Evolutionary conservation across 768 basidiomycete species (phyloP).

Genomic region (Coprinopsis sp.): DNA sequence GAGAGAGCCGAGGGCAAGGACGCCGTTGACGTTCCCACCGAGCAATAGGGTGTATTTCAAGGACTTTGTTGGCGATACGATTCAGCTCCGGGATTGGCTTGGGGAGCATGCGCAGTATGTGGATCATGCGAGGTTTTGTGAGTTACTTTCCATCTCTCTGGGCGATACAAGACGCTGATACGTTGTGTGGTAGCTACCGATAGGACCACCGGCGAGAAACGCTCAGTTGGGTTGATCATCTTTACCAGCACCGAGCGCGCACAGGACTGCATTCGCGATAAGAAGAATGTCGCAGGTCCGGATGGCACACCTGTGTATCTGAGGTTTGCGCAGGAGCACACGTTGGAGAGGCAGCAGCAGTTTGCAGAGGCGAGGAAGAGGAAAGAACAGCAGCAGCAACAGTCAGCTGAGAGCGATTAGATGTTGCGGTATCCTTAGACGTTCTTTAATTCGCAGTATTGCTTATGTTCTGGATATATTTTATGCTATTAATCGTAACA

Average conservation of each 20-base stretch:
- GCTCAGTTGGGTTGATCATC: neutral
- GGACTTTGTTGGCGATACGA: constrained; percentile 3
- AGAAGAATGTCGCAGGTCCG: neutral
- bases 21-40: neutral
- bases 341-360: no score
- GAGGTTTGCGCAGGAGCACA: no score
- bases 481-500: no score
- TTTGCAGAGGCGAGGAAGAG: no score
- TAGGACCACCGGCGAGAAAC: no score
- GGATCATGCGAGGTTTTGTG: constrained; percentile 6
- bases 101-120: neutral
- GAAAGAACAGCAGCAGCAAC: no score
- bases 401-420: no score
- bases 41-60: neutral
- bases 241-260: constrained; percentile 3
- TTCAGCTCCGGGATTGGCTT: neutral
- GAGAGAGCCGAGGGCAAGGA: no score
- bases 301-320: constrained; percentile 3
- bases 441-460: no score
- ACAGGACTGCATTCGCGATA: neutral
- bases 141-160: neutral
- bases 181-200: neutral
- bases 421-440: no score
- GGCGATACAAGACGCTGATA: neutral
- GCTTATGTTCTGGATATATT: no score